Evolutionary conservation across 2,329 filamentous ascomycete genomes (phyloP).

Genomic region (Colletotrichum nymphaeae): DNA sequence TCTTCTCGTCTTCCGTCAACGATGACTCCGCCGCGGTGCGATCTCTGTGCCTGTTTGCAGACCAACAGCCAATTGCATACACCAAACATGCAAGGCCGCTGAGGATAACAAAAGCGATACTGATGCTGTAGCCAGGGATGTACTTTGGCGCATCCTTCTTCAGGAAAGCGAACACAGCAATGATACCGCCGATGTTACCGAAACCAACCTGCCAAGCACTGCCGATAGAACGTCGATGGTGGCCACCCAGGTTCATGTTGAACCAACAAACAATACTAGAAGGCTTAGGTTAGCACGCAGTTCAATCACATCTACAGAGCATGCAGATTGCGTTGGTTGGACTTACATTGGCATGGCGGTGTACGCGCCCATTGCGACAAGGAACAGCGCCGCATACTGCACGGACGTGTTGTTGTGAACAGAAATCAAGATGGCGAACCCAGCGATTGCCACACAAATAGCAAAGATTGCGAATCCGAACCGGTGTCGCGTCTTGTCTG

Average conservation of each 20-base stretch:
- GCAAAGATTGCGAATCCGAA: constrained; percentile 78
- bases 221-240: constrained; percentile 77
- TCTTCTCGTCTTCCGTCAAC: constrained; percentile 72
- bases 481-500: constrained; percentile 79
- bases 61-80: constrained; percentile 69
- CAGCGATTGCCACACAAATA: constrained; percentile 76
- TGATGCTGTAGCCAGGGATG: constrained; percentile 80
- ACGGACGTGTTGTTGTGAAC: constrained; percentile 75
- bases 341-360: constrained; percentile 86
- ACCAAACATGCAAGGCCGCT: constrained; percentile 69
- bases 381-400: constrained; percentile 84
- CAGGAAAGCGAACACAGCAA: constrained; percentile 78
- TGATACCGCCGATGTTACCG: constrained; percentile 83
- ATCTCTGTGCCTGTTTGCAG: constrained; percentile 71
- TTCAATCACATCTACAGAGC: neutral
- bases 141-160: constrained; percentile 75
- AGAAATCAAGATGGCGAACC: constrained; percentile 79
- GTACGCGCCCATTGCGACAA: constrained; percentile 84
- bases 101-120: constrained; percentile 78
- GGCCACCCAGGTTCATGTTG: constrained; percentile 81
- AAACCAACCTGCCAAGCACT: constrained; percentile 83
- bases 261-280: constrained; percentile 75
- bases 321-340: neutral
- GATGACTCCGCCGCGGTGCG: constrained; percentile 54
- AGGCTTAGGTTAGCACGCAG: neutral